A percentile compares a stretch with the other conserved stretches of the same genome.
phyloP scores from a whole-genome alignment of 2,329 filamentous ascomycete species.

The Trichoderma guizhouense region DNA sequence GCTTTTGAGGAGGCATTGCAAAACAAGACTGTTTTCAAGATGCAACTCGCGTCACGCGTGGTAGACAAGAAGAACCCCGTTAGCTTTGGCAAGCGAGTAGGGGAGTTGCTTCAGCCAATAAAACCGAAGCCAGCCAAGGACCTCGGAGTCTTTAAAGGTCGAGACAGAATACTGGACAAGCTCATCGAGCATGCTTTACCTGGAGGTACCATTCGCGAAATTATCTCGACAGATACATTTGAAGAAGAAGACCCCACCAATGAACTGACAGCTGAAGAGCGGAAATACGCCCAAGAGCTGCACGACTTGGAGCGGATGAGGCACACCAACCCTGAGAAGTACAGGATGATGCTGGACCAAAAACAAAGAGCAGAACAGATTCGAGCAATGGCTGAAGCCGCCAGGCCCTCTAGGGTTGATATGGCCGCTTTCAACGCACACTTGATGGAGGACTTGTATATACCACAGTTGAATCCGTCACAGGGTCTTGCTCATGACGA shows the following conservation, averaged over 20 bases:
- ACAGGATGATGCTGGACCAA: conserved; percentile 23
- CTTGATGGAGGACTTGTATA: background rate
- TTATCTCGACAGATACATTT: conserved; percentile 69
- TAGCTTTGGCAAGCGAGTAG: conserved; percentile 55
- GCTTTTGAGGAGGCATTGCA: conserved; percentile 76
- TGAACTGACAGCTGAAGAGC: conserved; percentile 58
- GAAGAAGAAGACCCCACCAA: conserved; percentile 62
- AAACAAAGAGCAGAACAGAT: conserved; percentile 10
- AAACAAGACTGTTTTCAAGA: conserved; percentile 76
- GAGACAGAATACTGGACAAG: conserved; percentile 59
- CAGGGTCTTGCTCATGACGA: background rate
- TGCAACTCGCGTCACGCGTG: conserved; percentile 71
- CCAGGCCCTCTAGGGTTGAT: background rate
- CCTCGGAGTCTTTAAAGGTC: conserved; percentile 52
- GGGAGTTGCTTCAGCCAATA: conserved; percentile 58
- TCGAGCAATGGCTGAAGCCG: background rate
- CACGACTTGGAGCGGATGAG: conserved; percentile 34
- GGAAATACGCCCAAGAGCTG: conserved; percentile 48
- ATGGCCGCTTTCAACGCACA: background rate
- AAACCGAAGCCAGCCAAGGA: conserved; percentile 49
- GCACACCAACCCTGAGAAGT: conserved; percentile 33
- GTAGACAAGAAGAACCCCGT: conserved; percentile 78
- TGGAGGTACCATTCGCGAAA: conserved; percentile 45
- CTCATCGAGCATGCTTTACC: conserved; percentile 39
- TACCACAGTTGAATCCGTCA: background rate